Evolutionary conservation across 768 basidiomycete genomes (phyloP).

Genomic region (Termitomyces sp.): DNA sequence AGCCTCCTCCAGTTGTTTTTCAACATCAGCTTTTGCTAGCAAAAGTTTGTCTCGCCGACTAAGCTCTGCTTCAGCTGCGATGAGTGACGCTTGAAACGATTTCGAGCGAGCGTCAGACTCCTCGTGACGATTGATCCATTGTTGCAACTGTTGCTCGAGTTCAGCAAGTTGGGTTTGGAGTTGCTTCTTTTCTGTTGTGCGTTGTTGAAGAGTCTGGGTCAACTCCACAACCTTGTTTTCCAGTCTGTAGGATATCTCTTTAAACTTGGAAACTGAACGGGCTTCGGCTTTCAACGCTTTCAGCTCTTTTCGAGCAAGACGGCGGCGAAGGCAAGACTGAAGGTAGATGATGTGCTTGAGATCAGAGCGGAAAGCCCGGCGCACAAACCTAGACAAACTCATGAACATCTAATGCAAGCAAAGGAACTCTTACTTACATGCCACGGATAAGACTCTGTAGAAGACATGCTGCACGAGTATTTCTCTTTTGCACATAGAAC

Average conservation of each 20-base stretch:
- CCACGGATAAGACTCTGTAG: slow-evolving; percentile 89
- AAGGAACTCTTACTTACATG: slow-evolving; percentile 47
- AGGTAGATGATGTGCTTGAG: slow-evolving; percentile 76
- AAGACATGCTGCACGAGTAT: slow-evolving; percentile 58
- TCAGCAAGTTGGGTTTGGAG: slow-evolving; percentile 72
- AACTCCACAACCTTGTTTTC: slow-evolving; percentile 99
- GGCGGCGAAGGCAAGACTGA: slow-evolving; percentile 90
- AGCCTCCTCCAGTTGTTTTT: slow-evolving; percentile 79
- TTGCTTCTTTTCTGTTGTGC: slow-evolving; percentile 89
- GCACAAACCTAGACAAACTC: slow-evolving; percentile 43
- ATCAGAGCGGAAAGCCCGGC: slow-evolving; percentile 55
- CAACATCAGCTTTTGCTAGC: slow-evolving; percentile 72
- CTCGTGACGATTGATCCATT: slow-evolving; percentile 85
- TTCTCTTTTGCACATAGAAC: slow-evolving; percentile 55
- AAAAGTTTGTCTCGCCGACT: slow-evolving; percentile 74
- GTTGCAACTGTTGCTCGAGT: slow-evolving; percentile 82
- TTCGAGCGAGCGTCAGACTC: slow-evolving; percentile 77
- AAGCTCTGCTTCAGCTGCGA: slow-evolving; percentile 68
- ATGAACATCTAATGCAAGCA: background rate
- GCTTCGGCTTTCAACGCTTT: slow-evolving; percentile 86
- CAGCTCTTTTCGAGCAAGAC: slow-evolving; percentile 83
- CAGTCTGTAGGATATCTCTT: slow-evolving; percentile 94
- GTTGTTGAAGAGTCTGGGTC: slow-evolving; percentile 88
- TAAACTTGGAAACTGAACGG: slow-evolving; percentile 96
- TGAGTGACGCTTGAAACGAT: slow-evolving; percentile 68